Conservation (phyloP, 371 early-diverging fungal species). For the Blakeslea trispora region DNA sequence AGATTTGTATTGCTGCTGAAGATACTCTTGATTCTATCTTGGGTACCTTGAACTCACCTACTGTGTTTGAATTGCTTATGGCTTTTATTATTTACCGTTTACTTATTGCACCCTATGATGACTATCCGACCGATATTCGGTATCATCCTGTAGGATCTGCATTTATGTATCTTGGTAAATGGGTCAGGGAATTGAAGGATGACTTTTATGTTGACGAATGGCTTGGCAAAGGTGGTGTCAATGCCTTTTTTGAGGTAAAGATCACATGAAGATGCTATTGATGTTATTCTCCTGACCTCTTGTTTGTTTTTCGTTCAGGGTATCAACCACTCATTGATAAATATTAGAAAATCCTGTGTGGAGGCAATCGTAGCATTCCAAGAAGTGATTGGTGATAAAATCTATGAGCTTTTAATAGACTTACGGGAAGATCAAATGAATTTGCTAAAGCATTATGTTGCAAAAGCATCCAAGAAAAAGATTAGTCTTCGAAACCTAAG, state of each 20-base stretch:
- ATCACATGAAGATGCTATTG: too few species aligned
- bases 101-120: slow-evolving; percentile 22
- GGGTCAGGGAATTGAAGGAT: slow-evolving; percentile 42
- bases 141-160: slow-evolving; percentile 51
- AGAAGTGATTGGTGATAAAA: slow-evolving; percentile 43
- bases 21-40: slow-evolving; percentile 51
- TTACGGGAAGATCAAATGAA: slow-evolving; percentile 49
- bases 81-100: slow-evolving; percentile 41
- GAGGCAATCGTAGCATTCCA: slow-evolving; percentile 54
- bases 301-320: slow-evolving; percentile 27
- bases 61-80: slow-evolving; percentile 47
- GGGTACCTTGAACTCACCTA: slow-evolving; percentile 38
- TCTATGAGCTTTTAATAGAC: slow-evolving; percentile 41
- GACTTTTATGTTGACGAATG: slow-evolving; percentile 45
- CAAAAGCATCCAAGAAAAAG: slow-evolving; percentile 47
- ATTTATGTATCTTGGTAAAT: slow-evolving; percentile 49
- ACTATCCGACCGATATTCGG: slow-evolving; percentile 22
- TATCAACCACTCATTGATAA: slow-evolving; percentile 42
- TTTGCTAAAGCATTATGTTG: slow-evolving; percentile 44
- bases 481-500: slow-evolving; percentile 39
- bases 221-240: slow-evolving; percentile 40
- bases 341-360: slow-evolving; percentile 50
- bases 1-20: slow-evolving; percentile 41
- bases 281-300: too few species aligned
- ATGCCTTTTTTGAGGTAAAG: slow-evolving; percentile 45